Conservation (phyloP, 768 basidiomycete species). For the Zangia roseola region DNA sequence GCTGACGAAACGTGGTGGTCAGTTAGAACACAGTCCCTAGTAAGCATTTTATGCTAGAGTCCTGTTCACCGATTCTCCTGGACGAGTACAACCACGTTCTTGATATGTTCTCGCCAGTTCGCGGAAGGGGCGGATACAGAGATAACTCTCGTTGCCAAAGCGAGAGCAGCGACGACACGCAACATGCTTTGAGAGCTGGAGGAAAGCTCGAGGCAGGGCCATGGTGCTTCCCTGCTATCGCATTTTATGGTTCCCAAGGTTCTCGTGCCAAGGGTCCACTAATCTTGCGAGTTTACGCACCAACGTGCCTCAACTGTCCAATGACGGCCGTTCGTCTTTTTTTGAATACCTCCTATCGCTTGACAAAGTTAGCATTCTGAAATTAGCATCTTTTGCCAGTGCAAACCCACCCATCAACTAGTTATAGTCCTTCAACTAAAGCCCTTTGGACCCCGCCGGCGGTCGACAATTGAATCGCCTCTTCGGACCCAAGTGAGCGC, state of each 20-base stretch:
- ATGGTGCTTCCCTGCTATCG: not conserved
- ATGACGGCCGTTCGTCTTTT: not conserved
- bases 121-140: conserved; percentile 1
- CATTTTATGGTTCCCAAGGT: conserved; percentile 11
- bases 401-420: no score
- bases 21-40: not conserved
- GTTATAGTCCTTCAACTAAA: no score
- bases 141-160: not conserved
- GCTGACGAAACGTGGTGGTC: not conserved
- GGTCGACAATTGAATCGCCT: no score
- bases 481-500: no score
- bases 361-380: not conserved
- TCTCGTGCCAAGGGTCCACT: not conserved
- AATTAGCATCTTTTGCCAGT: no score
- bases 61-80: conserved; percentile 24
- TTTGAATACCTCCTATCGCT: not conserved
- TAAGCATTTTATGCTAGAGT: not conserved
- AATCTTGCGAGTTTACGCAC: not conserved
- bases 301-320: conserved; percentile 16
- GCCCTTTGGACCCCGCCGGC: no score
- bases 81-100: conserved; percentile 27
- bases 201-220: not conserved
- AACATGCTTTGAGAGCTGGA: conserved; percentile 9
- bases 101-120: conserved; percentile 24
- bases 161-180: not conserved